Conservation (phyloP, 805 yeast species). For the Hanseniaspora pseudoguilliermondii region DNA sequence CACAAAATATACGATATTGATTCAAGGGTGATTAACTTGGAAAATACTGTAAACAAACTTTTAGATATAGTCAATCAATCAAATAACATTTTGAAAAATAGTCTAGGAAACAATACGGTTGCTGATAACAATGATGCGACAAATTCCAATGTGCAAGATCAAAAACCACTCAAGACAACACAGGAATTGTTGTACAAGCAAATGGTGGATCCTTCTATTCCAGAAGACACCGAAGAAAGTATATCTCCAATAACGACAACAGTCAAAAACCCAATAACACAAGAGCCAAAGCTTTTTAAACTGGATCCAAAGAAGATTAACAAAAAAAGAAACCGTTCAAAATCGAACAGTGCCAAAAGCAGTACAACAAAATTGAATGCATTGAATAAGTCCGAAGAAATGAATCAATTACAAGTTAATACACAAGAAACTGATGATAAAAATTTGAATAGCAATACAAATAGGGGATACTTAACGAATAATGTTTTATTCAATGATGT, state of each 20-base stretch:
- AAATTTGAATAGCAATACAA: background rate
- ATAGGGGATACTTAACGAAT: background rate
- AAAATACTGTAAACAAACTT: conserved; percentile 18
- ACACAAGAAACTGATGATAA: background rate
- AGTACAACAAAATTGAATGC: background rate
- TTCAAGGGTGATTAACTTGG: background rate
- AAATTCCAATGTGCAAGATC: background rate
- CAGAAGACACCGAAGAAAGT: background rate
- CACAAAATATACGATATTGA: conserved; percentile 5
- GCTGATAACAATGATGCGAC: background rate
- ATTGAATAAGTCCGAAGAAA: background rate
- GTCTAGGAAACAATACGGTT: conserved; percentile 11
- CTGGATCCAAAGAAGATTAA: conserved; percentile 5
- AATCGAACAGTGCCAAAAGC: background rate
- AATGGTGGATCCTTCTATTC: background rate
- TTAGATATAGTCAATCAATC: conserved; percentile 20
- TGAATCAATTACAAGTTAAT: background rate
- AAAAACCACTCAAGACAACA: background rate
- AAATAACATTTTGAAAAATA: conserved; percentile 15
- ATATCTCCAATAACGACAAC: conserved; percentile 7
- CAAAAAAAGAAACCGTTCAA: background rate
- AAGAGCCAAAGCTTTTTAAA: conserved; percentile 8
- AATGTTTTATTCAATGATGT: background rate
- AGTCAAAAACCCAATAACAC: conserved; percentile 10
- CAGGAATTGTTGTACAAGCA: background rate